Evolutionary conservation across 2,329 filamentous ascomycete genomes (phyloP).

Genomic region (Escovopsis sp.): DNA sequence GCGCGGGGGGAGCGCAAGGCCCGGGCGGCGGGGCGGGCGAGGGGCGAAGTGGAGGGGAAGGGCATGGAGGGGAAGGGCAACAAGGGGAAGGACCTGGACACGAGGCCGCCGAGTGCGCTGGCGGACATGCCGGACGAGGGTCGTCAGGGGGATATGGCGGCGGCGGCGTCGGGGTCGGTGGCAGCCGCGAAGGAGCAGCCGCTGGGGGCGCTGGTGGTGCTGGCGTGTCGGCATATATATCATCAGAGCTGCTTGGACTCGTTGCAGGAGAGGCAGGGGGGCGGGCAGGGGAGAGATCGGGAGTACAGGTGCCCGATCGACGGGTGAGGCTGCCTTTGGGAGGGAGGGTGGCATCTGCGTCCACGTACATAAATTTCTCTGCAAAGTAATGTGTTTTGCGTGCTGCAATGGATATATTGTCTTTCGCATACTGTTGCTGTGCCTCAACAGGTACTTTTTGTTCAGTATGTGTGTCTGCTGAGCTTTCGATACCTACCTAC

Average conservation of each 20-base stretch:
- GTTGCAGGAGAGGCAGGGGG: constrained; percentile 38
- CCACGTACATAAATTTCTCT: background rate
- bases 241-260: constrained; percentile 55
- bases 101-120: constrained; percentile 25
- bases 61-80: constrained; percentile 16
- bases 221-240: constrained; percentile 57
- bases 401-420: no score
- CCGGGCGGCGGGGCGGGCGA: constrained; percentile 19
- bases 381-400: background rate
- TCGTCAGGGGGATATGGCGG: no score
- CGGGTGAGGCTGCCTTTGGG: no score
- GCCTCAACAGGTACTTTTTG: no score
- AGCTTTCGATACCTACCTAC: no score
- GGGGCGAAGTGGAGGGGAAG: constrained; percentile 18
- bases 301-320: constrained; percentile 44
- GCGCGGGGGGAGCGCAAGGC: constrained; percentile 30
- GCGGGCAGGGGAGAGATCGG: constrained; percentile 29
- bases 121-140: constrained; percentile 17
- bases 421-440: no score
- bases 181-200: constrained; percentile 24
- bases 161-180: no score
- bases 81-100: constrained; percentile 29
- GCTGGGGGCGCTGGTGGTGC: constrained; percentile 49
- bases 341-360: background rate
- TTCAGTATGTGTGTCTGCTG: no score